These are phyloP conservation scores for Hypseocharis bilobata DNA, from an alignment of 441 rosid genomes.

Conservation along the genomic window DNA sequence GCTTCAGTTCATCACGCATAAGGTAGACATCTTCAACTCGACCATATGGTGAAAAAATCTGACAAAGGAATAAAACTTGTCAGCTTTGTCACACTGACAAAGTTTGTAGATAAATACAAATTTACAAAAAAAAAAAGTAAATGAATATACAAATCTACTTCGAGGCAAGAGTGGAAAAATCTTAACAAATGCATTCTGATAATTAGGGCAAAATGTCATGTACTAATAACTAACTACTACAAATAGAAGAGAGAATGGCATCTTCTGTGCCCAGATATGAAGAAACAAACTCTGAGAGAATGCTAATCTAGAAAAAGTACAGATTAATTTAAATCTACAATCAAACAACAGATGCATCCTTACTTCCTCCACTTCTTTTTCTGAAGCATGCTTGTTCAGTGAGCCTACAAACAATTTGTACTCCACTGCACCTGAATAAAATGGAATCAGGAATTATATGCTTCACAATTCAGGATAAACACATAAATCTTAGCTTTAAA, in stretches of 20 bases:
- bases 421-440: slow-evolving; percentile 69
- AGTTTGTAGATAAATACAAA: not conserved
- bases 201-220: not conserved
- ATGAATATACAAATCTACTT: not conserved
- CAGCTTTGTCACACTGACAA: not conserved
- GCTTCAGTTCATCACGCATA: slow-evolving; percentile 96
- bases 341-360: not conserved
- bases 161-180: not conserved
- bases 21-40: slow-evolving; percentile 96
- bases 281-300: not conserved
- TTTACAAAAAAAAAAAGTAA: slow-evolving; percentile 8
- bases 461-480: slow-evolving; percentile 10
- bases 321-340: slow-evolving; percentile 11
- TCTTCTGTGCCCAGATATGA: not conserved
- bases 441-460: slow-evolving; percentile 18
- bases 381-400: slow-evolving; percentile 85
- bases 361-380: slow-evolving; percentile 93
- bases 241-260: not conserved
- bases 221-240: not conserved
- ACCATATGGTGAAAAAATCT: slow-evolving; percentile 87
- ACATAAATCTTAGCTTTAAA: too few relatives aligned
- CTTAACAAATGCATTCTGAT: not conserved
- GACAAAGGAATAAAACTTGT: slow-evolving; percentile 20
- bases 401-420: slow-evolving; percentile 94
- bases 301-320: slow-evolving; percentile 6